A percentile compares a stretch with the other conserved stretches of the same genome.
Evolutionary conservation across 2,329 filamentous ascomycete species (phyloP).

Genomic region (Colletotrichum neosansevieriae): DNA sequence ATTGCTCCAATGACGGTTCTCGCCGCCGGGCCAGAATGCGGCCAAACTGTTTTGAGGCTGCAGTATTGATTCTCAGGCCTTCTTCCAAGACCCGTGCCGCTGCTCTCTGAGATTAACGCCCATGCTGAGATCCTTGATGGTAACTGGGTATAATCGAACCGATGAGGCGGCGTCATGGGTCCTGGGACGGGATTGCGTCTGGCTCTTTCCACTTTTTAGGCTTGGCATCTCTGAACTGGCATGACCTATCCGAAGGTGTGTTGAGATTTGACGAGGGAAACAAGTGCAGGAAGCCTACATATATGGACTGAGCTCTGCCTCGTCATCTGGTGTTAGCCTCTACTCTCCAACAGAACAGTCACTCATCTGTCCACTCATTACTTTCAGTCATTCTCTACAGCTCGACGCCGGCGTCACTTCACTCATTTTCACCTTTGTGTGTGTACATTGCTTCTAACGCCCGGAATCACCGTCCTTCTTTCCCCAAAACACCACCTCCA

Average conservation of each 20-base stretch:
- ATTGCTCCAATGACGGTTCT: slow-evolving; percentile 30
- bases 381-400: slow-evolving; percentile 37
- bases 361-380: slow-evolving; percentile 39
- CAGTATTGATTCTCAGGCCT: not conserved
- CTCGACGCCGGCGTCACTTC: slow-evolving; percentile 40
- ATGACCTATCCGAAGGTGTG: slow-evolving; percentile 22
- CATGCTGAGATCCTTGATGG: not conserved
- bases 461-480: slow-evolving; percentile 34
- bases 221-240: slow-evolving; percentile 29
- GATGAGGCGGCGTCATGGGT: slow-evolving; percentile 30
- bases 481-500: slow-evolving; percentile 3
- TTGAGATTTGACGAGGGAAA: not conserved
- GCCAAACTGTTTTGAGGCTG: not conserved
- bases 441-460: slow-evolving; percentile 29
- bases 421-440: slow-evolving; percentile 38
- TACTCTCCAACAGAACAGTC: slow-evolving; percentile 35
- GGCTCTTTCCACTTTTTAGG: slow-evolving; percentile 27
- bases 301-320: slow-evolving; percentile 17
- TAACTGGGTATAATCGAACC: slow-evolving; percentile 13
- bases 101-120: slow-evolving; percentile 30
- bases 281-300: slow-evolving; percentile 20
- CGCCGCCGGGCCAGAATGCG: not conserved
- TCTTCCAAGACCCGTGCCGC: not conserved
- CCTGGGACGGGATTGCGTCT: slow-evolving; percentile 26
- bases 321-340: not conserved